Percentiles rank a stretch among this genome's conserved stretches.
Conservation (phyloP, 208 protist genomes). For the Leishmania amazonensis region DNA sequence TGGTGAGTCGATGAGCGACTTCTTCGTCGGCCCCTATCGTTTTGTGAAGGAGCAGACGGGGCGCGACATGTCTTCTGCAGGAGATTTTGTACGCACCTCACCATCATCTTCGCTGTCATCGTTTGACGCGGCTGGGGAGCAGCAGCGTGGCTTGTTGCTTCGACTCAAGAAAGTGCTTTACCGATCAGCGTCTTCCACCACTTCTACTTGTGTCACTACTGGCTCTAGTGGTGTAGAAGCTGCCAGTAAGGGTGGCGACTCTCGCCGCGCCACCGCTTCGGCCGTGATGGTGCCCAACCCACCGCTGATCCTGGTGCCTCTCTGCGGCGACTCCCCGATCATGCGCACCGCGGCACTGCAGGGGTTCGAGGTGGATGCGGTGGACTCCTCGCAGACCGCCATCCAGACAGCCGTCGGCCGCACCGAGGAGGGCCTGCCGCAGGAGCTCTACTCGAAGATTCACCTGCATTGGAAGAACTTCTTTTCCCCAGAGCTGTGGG, state of each 20-base stretch:
- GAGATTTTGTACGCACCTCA: conserved; percentile 40
- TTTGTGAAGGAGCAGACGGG: conserved; percentile 76
- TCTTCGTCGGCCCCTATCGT: conserved; percentile 66
- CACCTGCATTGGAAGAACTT: conserved; percentile 81
- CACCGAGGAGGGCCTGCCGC: conserved; percentile 56
- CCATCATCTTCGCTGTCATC: conserved; percentile 13
- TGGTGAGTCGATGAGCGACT: conserved; percentile 59
- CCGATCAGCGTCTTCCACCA: neutral
- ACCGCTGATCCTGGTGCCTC: conserved; percentile 73
- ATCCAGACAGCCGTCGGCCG: conserved; percentile 69
- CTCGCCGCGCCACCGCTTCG: neutral
- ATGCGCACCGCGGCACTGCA: conserved; percentile 60
- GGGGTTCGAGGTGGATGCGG: conserved; percentile 85
- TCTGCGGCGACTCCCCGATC: conserved; percentile 91
- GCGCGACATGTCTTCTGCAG: conserved; percentile 68
- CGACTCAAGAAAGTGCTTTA: conserved; percentile 7
- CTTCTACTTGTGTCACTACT: neutral
- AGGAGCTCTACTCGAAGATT: conserved; percentile 43
- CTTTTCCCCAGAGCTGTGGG: conserved; percentile 82
- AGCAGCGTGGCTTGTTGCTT: conserved; percentile 4
- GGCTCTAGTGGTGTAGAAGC: neutral
- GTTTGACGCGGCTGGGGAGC: neutral
- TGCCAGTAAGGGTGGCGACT: neutral
- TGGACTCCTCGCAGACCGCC: conserved; percentile 79
- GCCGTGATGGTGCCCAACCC: conserved; percentile 2